Evolutionary conservation across 768 basidiomycete species (phyloP), one percentile per base, ranked within the genome.

Genomic region (Fistulinella prunicolor): DNA sequence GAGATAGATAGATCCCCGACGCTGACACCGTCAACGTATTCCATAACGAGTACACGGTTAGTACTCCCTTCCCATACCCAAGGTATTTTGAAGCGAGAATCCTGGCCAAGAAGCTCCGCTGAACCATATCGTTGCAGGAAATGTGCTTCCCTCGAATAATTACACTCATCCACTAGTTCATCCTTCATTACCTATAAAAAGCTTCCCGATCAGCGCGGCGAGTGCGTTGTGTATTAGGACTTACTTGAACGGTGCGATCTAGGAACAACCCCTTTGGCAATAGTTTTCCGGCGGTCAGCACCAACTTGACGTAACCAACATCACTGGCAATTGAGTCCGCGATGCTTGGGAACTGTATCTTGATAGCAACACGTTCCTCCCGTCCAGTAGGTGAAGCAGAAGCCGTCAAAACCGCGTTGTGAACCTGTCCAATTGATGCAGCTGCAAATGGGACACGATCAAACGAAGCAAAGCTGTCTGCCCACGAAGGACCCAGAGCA

Each of bases 381-480:
- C 56, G 65, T 16, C 78, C 77, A 7, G 81, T 84, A 3, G 83
- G 79, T 4, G 80, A 80, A 21, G 67, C 63, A 13, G 68, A 55
- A 0, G 81, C 66, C 0, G 77, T 65, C 10, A 97, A 76, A 3
- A 79, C 71, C 0, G 89, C 95, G 0, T 61, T 70, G 60, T 99
- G 95, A 1, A 98, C 95, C 65, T 99, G 95, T 0, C 96, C 96
- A 28, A 99, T 98, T 2, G 95, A 97, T 0, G 95, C 95, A 0
- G 94, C 89, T 2, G 94, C 94, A 56, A 96, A 92, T 0, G 95
- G 95, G 2, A 92, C 75, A 4, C 89, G 82, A 47, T 87, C 81
- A 65, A 98, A 96, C 0, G 78, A 74, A 1, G 70, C 56, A 64
- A 99, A 98, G 26, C 78, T 71, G 24, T 75, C 66, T 21, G 71